These are phyloP conservation scores for Penicillium fuscoglaucum DNA, from an alignment of 2,329 filamentous ascomycete genomes.

Conservation along the genomic window DNA sequence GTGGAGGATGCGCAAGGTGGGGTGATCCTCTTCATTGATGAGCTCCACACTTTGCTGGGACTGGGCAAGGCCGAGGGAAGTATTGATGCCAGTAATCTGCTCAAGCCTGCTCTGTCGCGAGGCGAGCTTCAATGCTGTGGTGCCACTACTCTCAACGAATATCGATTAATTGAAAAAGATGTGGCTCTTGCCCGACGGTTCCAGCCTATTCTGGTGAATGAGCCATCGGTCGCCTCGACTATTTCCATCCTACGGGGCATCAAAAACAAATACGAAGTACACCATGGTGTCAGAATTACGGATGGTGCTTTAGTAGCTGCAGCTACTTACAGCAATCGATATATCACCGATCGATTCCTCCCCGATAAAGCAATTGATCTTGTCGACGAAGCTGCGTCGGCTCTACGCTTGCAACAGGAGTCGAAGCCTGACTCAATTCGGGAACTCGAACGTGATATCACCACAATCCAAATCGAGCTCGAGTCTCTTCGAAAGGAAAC, in stretches of 20 bases:
- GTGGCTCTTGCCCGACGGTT: slow-evolving; percentile 89
- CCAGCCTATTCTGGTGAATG: slow-evolving; percentile 90
- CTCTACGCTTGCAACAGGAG: slow-evolving; percentile 87
- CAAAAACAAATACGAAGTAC: slow-evolving; percentile 96
- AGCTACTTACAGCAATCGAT: slow-evolving; percentile 88
- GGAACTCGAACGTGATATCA: slow-evolving; percentile 87
- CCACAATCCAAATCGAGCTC: slow-evolving; percentile 95
- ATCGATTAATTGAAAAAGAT: slow-evolving; percentile 92
- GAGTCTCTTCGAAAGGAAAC: slow-evolving; percentile 93
- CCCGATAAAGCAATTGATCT: slow-evolving; percentile 97
- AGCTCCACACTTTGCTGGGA: slow-evolving; percentile 86
- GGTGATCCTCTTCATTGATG: slow-evolving; percentile 93
- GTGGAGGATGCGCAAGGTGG: slow-evolving; percentile 85
- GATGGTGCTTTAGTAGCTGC: slow-evolving; percentile 90
- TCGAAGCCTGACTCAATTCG: slow-evolving; percentile 95
- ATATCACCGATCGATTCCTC: slow-evolving; percentile 92
- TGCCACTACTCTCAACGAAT: slow-evolving; percentile 90
- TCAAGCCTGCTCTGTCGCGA: slow-evolving; percentile 90
- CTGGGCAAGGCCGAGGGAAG: slow-evolving; percentile 94
- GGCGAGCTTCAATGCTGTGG: slow-evolving; percentile 95
- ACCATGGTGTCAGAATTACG: slow-evolving; percentile 93
- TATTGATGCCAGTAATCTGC: slow-evolving; percentile 90
- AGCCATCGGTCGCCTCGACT: slow-evolving; percentile 87
- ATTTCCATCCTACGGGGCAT: slow-evolving; percentile 95
- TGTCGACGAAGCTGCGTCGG: slow-evolving; percentile 92